Evolutionary conservation across 192 early-diverging fungal species (phyloP), one percentile per base, ranked within the genome.

Genomic region (Coemansia sp.): DNA sequence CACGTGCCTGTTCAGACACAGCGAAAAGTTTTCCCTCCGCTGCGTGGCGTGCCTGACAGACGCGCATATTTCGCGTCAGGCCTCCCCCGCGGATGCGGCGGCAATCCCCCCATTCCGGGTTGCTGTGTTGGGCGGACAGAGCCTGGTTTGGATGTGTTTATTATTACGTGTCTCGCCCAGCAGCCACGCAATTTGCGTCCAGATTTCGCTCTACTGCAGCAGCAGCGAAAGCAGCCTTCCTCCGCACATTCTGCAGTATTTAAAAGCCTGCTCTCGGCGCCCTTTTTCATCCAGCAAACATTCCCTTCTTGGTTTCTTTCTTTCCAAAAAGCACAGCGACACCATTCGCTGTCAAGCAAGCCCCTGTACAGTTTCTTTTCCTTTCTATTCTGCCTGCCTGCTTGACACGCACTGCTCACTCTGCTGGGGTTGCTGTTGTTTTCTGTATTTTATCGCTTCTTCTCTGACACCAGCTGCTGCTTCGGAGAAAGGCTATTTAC

Each of bases 21-120:
- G 46, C 10, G 19, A 48, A 23, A 48, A 48, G 21, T 48, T 48
- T 48, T 25, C 46, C 46, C 22, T 21, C 10, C 6, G 46, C 46
- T 48, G 46, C 46, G 22, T 16, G 35, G 46, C 46, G 46, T 23
- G 24, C 22, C 21, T 12, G 46, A 5, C 46, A 23, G 35, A 38
- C 58, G 58, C 19, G 58, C 27, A 23, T 18, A 22, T 38, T 60
- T 51, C 58, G 58, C 58, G 58, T 60, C 33, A 16, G 23, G 16
- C 33, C 4, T 30, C 24, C 55, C 33, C 22, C 31, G 25, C 22
- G 8, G 35, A 14, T 40, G 35, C 8, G 46, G 22, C 42, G 56
- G 56, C 56, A 47, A 50, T 60, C 58, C 58, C 47, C 47, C 58
- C 58, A 33, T 50, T 49, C 58, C 58, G 42, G 24, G 58, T 44